Conservation (phyloP, 2,329 filamentous ascomycete genomes). For the Thielaviopsis musarum region DNA sequence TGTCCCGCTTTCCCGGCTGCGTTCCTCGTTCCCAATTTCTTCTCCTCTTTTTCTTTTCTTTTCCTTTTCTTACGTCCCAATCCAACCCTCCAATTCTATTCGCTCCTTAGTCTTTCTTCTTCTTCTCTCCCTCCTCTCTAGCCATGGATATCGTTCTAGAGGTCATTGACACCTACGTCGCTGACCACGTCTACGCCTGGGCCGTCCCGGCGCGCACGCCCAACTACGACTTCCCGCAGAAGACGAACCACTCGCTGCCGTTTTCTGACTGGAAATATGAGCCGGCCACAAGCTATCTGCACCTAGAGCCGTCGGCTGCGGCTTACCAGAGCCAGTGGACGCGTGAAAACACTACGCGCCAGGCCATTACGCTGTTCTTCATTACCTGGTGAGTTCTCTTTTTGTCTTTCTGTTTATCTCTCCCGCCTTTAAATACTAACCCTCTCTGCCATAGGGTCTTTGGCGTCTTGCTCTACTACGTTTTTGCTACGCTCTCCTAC, state of each 20-base stretch:
- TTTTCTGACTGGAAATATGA: constrained; percentile 52
- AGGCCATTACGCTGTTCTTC: constrained; percentile 58
- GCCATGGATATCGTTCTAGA: constrained; percentile 89
- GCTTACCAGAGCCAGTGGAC: constrained; percentile 66
- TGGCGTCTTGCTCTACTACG: constrained; percentile 68
- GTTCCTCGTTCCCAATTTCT: background rate
- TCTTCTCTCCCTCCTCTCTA: constrained; percentile 12
- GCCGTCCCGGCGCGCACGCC: constrained; percentile 44
- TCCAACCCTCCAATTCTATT: background rate
- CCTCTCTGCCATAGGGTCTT: constrained; percentile 47
- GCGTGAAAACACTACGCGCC: constrained; percentile 62
- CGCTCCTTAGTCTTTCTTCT: background rate
- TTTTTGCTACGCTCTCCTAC: constrained; percentile 71
- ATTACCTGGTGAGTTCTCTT: constrained; percentile 58
- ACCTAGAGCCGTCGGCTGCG: constrained; percentile 51
- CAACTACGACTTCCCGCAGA: constrained; percentile 34
- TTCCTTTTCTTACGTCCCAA: background rate
- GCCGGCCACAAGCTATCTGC: constrained; percentile 54
- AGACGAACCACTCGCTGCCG: constrained; percentile 36
- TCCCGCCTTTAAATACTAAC: constrained; percentile 4
- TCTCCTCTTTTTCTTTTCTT: background rate
- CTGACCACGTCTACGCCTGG: constrained; percentile 62
- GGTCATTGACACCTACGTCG: constrained; percentile 61
- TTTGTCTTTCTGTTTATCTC: background rate
- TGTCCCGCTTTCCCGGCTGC: background rate